A percentile compares a stretch with the other conserved stretches of the same genome.
phyloP scores from a whole-genome alignment of 2,329 filamentous ascomycete genomes.

The Claviceps capensis region DNA sequence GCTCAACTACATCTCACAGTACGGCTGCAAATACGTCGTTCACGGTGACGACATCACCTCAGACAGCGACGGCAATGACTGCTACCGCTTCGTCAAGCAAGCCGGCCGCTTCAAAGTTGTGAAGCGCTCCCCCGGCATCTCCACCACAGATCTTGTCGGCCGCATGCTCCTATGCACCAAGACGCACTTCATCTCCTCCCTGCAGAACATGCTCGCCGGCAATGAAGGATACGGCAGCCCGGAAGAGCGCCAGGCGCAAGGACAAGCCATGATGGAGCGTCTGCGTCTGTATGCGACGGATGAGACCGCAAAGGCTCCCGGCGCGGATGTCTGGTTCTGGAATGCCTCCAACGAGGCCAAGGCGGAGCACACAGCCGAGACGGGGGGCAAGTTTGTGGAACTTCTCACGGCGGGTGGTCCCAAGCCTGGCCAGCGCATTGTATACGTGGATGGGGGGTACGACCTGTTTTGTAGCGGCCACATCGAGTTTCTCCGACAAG shows the following conservation, averaged over 20 bases:
- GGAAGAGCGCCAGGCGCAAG: slow-evolving; percentile 51
- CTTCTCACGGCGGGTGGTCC: slow-evolving; percentile 61
- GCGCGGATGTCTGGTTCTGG: slow-evolving; percentile 81
- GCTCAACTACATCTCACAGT: slow-evolving; percentile 87
- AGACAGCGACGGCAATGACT: slow-evolving; percentile 85
- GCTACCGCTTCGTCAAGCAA: slow-evolving; percentile 93
- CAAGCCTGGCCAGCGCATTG: slow-evolving; percentile 64
- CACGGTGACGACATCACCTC: slow-evolving; percentile 97
- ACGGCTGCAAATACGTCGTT: slow-evolving; percentile 89
- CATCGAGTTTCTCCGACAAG: slow-evolving; percentile 80
- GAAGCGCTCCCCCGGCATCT: slow-evolving; percentile 90
- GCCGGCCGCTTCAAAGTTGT: slow-evolving; percentile 92
- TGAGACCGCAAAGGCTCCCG: slow-evolving; percentile 62
- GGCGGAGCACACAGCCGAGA: slow-evolving; percentile 31
- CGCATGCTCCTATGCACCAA: slow-evolving; percentile 95
- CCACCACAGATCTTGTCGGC: slow-evolving; percentile 93
- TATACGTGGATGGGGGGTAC: slow-evolving; percentile 94
- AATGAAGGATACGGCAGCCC: slow-evolving; percentile 57
- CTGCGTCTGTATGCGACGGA: slow-evolving; percentile 83
- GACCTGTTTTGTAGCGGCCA: slow-evolving; percentile 95
- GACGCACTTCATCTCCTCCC: slow-evolving; percentile 78
- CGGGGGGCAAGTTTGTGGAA: slow-evolving; percentile 50
- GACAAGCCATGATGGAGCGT: slow-evolving; percentile 57
- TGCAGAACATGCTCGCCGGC: slow-evolving; percentile 55
- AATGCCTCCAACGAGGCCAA: slow-evolving; percentile 37